phyloP scores from a whole-genome alignment of 2,329 filamentous ascomycete genomes.

The Hymenoscyphus salicellus region DNA sequence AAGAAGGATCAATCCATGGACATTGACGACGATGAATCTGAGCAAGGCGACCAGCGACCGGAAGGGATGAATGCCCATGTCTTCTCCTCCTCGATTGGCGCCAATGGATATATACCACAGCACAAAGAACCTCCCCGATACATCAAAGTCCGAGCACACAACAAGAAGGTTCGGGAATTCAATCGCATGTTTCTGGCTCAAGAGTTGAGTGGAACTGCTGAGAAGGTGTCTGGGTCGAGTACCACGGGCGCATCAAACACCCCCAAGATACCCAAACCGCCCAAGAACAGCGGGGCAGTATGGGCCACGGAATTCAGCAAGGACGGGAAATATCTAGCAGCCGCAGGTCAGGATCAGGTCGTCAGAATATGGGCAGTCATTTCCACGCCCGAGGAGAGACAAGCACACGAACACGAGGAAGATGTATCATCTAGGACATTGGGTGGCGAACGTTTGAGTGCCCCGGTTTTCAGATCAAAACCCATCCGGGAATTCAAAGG shows the following conservation, averaged over 20 bases:
- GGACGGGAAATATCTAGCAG: constrained; percentile 85
- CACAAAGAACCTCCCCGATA: constrained; percentile 89
- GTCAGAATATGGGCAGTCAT: constrained; percentile 89
- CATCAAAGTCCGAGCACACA: constrained; percentile 76
- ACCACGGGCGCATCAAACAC: constrained; percentile 33
- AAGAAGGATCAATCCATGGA: constrained; percentile 61
- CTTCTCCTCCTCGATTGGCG: constrained; percentile 72
- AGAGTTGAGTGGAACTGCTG: constrained; percentile 68
- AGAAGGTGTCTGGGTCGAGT: constrained; percentile 6
- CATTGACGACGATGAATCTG: constrained; percentile 61
- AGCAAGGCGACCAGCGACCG: constrained; percentile 63
- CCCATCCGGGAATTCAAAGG: constrained; percentile 77
- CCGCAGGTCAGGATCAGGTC: constrained; percentile 83
- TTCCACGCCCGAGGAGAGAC: constrained; percentile 74
- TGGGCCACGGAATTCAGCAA: constrained; percentile 93
- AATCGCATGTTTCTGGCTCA: constrained; percentile 88
- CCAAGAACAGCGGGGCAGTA: constrained; percentile 58
- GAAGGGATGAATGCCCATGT: constrained; percentile 81
- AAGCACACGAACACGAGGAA: constrained; percentile 69
- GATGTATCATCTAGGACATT: constrained; percentile 45
- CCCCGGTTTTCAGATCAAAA: constrained; percentile 82
- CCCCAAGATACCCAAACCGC: constrained; percentile 26
- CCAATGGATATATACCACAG: constrained; percentile 72
- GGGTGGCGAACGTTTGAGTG: constrained; percentile 67
- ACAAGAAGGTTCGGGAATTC: constrained; percentile 80